phyloP scores from a whole-genome alignment of 306 rosid species.

The Lathyrus oleraceus region DNA sequence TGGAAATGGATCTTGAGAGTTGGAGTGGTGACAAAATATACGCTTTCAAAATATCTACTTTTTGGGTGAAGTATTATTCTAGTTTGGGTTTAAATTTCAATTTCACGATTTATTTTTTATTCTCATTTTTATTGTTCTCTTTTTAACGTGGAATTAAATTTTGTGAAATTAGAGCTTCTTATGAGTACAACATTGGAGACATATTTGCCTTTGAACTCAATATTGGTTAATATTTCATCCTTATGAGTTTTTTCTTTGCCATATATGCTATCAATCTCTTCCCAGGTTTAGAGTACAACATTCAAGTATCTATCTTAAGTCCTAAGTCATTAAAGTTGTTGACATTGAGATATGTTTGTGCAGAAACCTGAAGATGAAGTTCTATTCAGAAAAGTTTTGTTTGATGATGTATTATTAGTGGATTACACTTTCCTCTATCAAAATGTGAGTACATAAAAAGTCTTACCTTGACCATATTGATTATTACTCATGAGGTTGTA shows the following conservation, averaged over 20 bases:
- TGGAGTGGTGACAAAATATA: slow-evolving; percentile 74
- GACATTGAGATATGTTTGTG: slow-evolving; percentile 30
- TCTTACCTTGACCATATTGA: too few species aligned
- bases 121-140: slow-evolving; percentile 18
- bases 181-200: slow-evolving; percentile 58
- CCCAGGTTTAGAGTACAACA: not conserved
- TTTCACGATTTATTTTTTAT: too few species aligned
- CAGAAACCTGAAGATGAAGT: slow-evolving; percentile 71
- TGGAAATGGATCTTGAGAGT: slow-evolving; percentile 54
- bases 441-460: slow-evolving; percentile 40
- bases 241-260: slow-evolving; percentile 8
- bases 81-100: slow-evolving; percentile 16
- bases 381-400: slow-evolving; percentile 61
- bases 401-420: slow-evolving; percentile 68
- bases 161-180: slow-evolving; percentile 55
- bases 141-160: slow-evolving; percentile 39
- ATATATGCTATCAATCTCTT: not conserved
- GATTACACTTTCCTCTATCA: slow-evolving; percentile 64
- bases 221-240: slow-evolving; percentile 53
- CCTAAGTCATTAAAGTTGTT: slow-evolving; percentile 11
- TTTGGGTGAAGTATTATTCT: slow-evolving; percentile 48
- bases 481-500: too few species aligned
- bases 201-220: slow-evolving; percentile 57
- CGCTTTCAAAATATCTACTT: slow-evolving; percentile 54
- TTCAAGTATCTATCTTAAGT: slow-evolving; percentile 11